These are phyloP conservation scores for Verticillium albo-atrum DNA, from an alignment of 2,329 filamentous ascomycete genomes.

Conservation along the genomic window DNA sequence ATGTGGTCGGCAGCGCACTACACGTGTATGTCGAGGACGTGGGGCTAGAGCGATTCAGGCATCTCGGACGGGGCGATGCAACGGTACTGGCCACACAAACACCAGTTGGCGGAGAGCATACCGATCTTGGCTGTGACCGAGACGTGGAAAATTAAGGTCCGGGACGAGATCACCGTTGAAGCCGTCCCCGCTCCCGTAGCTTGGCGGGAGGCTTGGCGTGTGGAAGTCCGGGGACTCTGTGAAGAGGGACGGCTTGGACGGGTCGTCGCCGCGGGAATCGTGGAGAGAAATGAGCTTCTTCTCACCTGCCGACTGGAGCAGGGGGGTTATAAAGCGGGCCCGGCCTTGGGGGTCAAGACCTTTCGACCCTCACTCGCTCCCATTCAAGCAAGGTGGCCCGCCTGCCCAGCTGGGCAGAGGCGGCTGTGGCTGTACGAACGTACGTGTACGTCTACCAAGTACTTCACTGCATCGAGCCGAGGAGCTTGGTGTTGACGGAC, in stretches of 20 bases:
- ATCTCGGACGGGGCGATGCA: neutral
- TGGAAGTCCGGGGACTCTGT: neutral
- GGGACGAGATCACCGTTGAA: slow-evolving; percentile 3
- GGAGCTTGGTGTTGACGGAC: neutral
- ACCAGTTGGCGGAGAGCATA: neutral
- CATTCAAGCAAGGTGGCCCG: neutral
- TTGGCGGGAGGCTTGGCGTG: slow-evolving; percentile 5
- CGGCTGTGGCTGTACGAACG: neutral
- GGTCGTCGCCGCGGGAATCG: neutral
- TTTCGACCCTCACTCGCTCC: neutral
- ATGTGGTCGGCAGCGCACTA: neutral
- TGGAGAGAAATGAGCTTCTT: neutral
- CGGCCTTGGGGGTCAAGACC: neutral
- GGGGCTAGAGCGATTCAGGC: neutral
- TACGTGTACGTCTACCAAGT: neutral
- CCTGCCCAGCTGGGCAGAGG: neutral
- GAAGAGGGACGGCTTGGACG: neutral
- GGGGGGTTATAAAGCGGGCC: neutral
- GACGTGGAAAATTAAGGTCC: slow-evolving; percentile 11
- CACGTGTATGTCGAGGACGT: neutral
- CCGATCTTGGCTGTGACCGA: slow-evolving; percentile 1
- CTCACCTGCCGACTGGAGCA: neutral
- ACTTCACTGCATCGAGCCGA: neutral
- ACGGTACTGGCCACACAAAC: neutral
- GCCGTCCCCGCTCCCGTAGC: slow-evolving; percentile 4